These are phyloP conservation scores for Hypoxylon sp. DNA, from an alignment of 2,329 filamentous ascomycete genomes.

Conservation along the genomic window DNA sequence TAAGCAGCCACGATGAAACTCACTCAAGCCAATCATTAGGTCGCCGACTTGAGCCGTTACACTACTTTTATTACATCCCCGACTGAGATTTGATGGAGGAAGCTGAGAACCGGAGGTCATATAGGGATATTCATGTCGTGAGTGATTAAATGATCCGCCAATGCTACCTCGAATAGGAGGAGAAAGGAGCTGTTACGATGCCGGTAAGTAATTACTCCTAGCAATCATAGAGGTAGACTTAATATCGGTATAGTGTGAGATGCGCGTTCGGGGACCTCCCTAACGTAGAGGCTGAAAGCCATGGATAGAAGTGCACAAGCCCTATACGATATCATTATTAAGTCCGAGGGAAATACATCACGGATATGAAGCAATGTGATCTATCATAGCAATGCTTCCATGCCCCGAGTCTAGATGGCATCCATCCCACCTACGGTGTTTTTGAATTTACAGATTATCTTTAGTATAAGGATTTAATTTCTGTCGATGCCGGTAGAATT, in stretches of 20 bases:
- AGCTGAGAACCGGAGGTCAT: neutral
- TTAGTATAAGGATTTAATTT: neutral
- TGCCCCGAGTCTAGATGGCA: neutral
- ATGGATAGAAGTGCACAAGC: neutral
- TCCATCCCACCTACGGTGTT: neutral
- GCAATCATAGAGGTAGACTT: neutral
- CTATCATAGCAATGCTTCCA: neutral
- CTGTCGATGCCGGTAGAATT: neutral
- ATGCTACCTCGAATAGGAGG: neutral
- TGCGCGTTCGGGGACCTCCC: neutral
- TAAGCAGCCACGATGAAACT: slow-evolving; percentile 13
- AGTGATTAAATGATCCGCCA: neutral
- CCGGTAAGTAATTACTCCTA: neutral
- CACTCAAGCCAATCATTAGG: slow-evolving; percentile 5
- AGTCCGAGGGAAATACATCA: neutral
- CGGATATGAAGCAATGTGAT: slow-evolving; percentile 11
- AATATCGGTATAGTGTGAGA: neutral
- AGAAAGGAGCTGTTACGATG: neutral
- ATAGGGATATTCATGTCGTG: neutral
- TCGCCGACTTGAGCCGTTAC: slow-evolving; percentile 23
- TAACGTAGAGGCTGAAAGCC: neutral
- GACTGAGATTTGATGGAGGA: neutral
- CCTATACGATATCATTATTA: neutral
- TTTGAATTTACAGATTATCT: slow-evolving; percentile 7
- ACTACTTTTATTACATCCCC: slow-evolving; percentile 5